Base-by-base conservation (phyloP, 208 protist species). In the Herpetomonas muscarum region DNA sequence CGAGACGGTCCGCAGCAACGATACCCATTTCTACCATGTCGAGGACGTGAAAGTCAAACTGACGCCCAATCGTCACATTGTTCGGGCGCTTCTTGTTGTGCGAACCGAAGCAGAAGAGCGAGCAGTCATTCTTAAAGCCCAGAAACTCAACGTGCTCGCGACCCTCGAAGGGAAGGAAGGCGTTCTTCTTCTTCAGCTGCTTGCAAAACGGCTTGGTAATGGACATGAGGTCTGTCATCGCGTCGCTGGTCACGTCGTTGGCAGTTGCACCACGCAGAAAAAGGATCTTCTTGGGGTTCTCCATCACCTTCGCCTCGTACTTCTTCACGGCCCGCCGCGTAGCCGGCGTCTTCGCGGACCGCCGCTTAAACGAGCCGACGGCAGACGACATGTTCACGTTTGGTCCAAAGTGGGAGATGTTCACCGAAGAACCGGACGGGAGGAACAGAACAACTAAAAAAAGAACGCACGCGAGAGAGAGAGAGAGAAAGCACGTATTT, bases 61-160 rank as follows among this genome's bases (percentile, higher is more conserved):
- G 82, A 0, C 90, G 64, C 2, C 90, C 90, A 12, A 96, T 26
- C 2, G 82, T 90, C 28, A 96, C 34, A 66, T 94, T 94, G 67
- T 96, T 79, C 19, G 90, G 90, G 3, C 90, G 75, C 68, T 96
- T 96, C 65, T 96, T 93, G 69, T 70, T 91, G 70, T 90, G 73
- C 3, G 70, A 81, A 0, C 80, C 78, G 54, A 96, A 93, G 64
- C 78, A 88, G 53, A 96, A 94, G 21, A 96, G 72, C 0, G 85
- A 93, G 76, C 82, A 93, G 72, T 96, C 90, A 60, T 96, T 96
- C 61, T 96, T 96, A 67, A 93, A 94, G 28, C 86, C 81, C 32
- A 93, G 68, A 56, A 94, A 93, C 70, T 96, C 85, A 4, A 96
- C 48, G 46, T 93, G 81, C 71, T 93, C 71, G 19, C 78, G 70